A percentile compares a stretch with the other conserved stretches of the same genome.
Evolutionary conservation across 257 asterid species (phyloP).

Genomic region (Ajuga chamaepitys): DNA sequence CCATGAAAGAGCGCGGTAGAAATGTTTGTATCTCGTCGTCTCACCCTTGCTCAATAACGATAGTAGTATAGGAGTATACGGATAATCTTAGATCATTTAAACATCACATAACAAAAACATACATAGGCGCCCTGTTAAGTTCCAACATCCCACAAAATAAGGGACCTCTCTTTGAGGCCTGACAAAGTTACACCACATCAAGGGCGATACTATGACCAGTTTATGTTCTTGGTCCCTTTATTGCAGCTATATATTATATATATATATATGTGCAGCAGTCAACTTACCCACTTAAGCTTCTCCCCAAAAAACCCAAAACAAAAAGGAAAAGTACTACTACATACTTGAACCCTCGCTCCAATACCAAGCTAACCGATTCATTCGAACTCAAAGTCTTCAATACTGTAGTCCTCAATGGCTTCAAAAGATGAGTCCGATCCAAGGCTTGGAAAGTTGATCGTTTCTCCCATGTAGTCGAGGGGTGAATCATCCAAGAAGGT

Average conservation of each 20-base stretch:
- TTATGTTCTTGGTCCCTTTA: neutral
- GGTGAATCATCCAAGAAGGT: constrained; percentile 39
- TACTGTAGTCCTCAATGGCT: constrained; percentile 19
- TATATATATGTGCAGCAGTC: constrained; percentile 16
- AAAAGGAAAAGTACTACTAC: neutral
- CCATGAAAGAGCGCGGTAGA: too few relatives aligned
- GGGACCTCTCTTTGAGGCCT: constrained; percentile 10
- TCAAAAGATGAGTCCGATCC: constrained; percentile 22
- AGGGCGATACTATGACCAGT: constrained; percentile 6
- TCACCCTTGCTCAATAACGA: neutral
- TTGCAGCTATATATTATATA: constrained; percentile 15
- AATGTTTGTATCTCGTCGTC: too few relatives aligned
- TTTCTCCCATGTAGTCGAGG: constrained; percentile 31
- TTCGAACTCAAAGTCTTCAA: constrained; percentile 14
- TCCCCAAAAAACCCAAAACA: neutral
- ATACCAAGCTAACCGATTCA: neutral
- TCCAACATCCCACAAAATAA: neutral
- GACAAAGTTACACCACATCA: constrained; percentile 2
- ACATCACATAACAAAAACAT: neutral
- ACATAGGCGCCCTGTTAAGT: neutral
- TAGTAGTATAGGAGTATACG: neutral
- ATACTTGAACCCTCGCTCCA: neutral
- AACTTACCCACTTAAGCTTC: constrained; percentile 5
- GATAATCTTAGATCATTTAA: neutral
- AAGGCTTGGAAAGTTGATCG: constrained; percentile 25